A percentile compares a stretch with the other conserved stretches of the same genome.
phyloP scores from a whole-genome alignment of 768 basidiomycete species.

The Paxillus involutus region DNA sequence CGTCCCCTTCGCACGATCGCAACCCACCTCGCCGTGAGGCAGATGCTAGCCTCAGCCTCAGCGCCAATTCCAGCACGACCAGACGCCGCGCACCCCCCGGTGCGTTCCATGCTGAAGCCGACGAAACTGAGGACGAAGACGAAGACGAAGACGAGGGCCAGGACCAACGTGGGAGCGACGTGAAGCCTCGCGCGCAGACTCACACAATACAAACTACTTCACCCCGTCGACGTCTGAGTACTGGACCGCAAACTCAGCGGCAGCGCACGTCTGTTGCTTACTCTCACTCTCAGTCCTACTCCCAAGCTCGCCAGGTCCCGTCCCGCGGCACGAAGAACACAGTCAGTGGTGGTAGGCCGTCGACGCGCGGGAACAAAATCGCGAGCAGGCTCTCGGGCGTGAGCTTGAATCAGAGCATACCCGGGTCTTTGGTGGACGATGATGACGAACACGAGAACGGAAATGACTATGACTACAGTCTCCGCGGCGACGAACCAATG shows the following conservation, averaged over 20 bases:
- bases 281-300: slow-evolving; percentile 7
- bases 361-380: slow-evolving; percentile 3
- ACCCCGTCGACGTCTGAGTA: slow-evolving; percentile 14
- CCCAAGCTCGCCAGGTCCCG: too few relatives aligned
- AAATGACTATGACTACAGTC: background rate
- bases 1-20: slow-evolving; percentile 9
- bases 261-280: slow-evolving; percentile 11
- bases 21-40: slow-evolving; percentile 10
- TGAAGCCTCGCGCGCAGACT: slow-evolving; percentile 1
- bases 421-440: slow-evolving; percentile 43
- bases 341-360: background rate
- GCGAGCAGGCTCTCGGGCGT: slow-evolving; percentile 14
- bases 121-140: slow-evolving; percentile 25
- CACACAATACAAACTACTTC: slow-evolving; percentile 9
- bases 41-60: slow-evolving; percentile 11
- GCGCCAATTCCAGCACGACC: slow-evolving; percentile 13
- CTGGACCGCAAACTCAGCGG: slow-evolving; percentile 8
- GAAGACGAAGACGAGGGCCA: background rate
- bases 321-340: slow-evolving; percentile 6
- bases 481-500: too few relatives aligned
- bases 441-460: slow-evolving; percentile 20
- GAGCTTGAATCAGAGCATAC: slow-evolving; percentile 34
- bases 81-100: slow-evolving; percentile 41
- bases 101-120: slow-evolving; percentile 45
- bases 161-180: slow-evolving; percentile 22